Conservation (phyloP, 2,329 filamentous ascomycete genomes). For the Trichoderma afroharzianum region DNA sequence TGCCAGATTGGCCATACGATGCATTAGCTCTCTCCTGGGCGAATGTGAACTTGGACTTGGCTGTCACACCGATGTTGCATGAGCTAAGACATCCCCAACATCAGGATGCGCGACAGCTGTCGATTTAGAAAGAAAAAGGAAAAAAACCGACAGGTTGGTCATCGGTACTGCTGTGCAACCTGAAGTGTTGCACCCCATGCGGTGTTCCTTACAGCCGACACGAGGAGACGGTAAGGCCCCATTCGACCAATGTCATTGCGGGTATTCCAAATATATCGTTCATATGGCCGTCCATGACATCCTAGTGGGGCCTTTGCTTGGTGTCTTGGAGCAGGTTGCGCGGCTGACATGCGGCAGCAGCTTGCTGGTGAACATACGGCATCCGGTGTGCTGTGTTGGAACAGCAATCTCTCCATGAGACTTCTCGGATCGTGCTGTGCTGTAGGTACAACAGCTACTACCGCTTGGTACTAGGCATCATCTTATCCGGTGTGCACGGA, state of each 20-base stretch:
- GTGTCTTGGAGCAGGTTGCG: background rate
- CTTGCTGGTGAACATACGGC: background rate
- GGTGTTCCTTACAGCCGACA: background rate
- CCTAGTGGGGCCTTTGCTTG: background rate
- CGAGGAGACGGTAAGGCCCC: background rate
- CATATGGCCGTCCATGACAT: background rate
- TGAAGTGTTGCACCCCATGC: background rate
- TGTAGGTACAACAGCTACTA: background rate
- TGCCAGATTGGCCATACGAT: background rate
- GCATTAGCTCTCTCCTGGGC: background rate
- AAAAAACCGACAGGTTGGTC: conserved; percentile 3
- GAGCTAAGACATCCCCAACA: conserved; percentile 7
- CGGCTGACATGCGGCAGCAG: background rate
- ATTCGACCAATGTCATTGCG: background rate
- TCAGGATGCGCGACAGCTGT: background rate
- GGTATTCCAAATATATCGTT: background rate
- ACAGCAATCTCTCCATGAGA: background rate
- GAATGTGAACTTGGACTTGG: background rate
- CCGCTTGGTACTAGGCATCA: background rate
- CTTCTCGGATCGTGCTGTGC: background rate
- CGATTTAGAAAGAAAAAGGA: background rate
- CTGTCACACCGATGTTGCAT: conserved; percentile 1
- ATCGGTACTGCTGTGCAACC: background rate
- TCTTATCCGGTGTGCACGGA: background rate
- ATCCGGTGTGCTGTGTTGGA: background rate